Evolutionary conservation across 495 filamentous ascomycete genomes (phyloP).

Genomic region (Aspergillus conjunctus): DNA sequence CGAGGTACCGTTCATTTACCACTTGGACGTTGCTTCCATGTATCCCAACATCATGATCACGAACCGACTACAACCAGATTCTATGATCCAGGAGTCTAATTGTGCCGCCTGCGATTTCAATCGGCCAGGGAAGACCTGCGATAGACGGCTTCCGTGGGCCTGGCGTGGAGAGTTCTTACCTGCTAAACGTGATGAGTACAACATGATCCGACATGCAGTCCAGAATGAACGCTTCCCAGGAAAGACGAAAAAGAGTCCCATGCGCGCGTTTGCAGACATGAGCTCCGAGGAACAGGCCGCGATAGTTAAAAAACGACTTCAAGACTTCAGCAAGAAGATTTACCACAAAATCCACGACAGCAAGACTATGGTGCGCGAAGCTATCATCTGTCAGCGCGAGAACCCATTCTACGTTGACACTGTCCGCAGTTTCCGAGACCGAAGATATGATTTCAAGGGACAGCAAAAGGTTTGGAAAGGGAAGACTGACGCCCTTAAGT

Average conservation of each 20-base stretch:
- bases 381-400: constrained; percentile 97
- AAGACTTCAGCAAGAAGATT: constrained; percentile 95
- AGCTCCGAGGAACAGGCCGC: constrained; percentile 78
- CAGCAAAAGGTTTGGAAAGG: constrained; percentile 98
- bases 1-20: constrained; percentile 92
- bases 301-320: constrained; percentile 82
- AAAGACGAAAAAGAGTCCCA: constrained; percentile 65
- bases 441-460: constrained; percentile 96
- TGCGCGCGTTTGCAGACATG: constrained; percentile 79
- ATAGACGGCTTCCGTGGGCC: constrained; percentile 92
- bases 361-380: constrained; percentile 89
- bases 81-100: constrained; percentile 94
- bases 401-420: constrained; percentile 99
- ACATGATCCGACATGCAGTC: constrained; percentile 95
- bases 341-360: constrained; percentile 99
- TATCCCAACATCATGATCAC: constrained; percentile 99
- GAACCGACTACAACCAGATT: constrained; percentile 95
- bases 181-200: constrained; percentile 96
- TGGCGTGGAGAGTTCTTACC: constrained; percentile 98
- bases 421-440: constrained; percentile 91
- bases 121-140: constrained; percentile 93
- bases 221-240: constrained; percentile 91
- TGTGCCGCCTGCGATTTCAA: constrained; percentile 99
- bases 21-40: constrained; percentile 98
- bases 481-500: constrained; percentile 84